A percentile compares a stretch with the other conserved stretches of the same genome.
These are phyloP conservation scores for Coemansia umbellata DNA, from an alignment of 192 early-diverging fungal species.

Conservation along the genomic window DNA sequence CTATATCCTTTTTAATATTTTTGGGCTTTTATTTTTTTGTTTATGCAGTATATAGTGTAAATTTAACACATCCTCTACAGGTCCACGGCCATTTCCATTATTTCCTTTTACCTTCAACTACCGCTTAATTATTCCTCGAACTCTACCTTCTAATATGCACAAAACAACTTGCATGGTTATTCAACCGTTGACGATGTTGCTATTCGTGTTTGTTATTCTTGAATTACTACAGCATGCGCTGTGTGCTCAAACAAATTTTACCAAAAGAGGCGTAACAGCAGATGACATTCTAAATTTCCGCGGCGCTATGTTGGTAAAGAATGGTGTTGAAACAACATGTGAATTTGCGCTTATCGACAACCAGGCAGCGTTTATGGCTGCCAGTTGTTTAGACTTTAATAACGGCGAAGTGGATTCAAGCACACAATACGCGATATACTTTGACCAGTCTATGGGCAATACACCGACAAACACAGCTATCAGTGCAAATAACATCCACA, in stretches of 20 bases:
- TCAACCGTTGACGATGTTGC: too few relatives aligned
- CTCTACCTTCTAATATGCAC: too few relatives aligned
- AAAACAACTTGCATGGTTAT: too few relatives aligned
- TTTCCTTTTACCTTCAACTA: too few relatives aligned
- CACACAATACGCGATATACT: slow-evolving; percentile 13
- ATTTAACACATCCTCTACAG: too few relatives aligned
- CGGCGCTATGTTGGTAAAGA: slow-evolving; percentile 29
- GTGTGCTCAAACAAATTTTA: neutral
- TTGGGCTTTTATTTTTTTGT: too few relatives aligned
- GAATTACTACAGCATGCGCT: neutral
- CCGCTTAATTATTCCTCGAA: too few relatives aligned
- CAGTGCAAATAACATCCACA: slow-evolving; percentile 1
- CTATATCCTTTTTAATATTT: too few relatives aligned
- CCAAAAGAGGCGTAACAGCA: slow-evolving; percentile 1
- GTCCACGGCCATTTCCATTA: too few relatives aligned
- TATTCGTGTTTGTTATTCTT: neutral
- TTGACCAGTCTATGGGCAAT: slow-evolving; percentile 9
- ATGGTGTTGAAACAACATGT: slow-evolving; percentile 22
- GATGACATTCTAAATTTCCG: slow-evolving; percentile 15
- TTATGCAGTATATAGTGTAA: too few relatives aligned
- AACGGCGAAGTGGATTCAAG: neutral
- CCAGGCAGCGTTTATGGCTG: slow-evolving; percentile 19
- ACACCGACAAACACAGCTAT: slow-evolving; percentile 5
- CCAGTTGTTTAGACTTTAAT: slow-evolving; percentile 16
- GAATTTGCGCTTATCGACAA: slow-evolving; percentile 31